phyloP scores from a whole-genome alignment of 2,329 filamentous ascomycete species.

The Fusarium sp. region DNA sequence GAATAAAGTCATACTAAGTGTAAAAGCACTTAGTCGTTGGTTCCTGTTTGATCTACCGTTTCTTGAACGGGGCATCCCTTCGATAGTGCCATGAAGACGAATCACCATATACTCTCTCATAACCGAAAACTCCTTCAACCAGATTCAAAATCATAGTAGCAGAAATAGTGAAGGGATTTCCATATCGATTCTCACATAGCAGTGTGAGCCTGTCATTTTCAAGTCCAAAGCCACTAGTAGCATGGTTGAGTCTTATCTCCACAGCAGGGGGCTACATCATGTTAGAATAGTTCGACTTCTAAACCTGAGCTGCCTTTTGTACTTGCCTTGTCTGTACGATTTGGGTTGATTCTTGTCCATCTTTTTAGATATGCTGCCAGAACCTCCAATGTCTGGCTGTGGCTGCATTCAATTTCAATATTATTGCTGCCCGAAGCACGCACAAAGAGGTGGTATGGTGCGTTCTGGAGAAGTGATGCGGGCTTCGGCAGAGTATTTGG shows the following conservation, averaged over 20 bases:
- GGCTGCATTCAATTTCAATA: conserved; percentile 62
- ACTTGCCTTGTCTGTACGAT: conserved; percentile 53
- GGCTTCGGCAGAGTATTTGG: conserved; percentile 58
- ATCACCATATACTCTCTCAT: conserved; percentile 48
- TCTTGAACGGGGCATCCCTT: conserved; percentile 36
- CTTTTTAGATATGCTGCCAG: conserved; percentile 61
- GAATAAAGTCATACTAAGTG: too few species aligned
- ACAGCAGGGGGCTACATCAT: conserved; percentile 56
- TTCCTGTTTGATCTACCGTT: neutral
- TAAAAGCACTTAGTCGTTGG: neutral
- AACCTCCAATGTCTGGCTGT: conserved; percentile 60
- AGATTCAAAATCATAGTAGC: conserved; percentile 60
- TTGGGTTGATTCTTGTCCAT: conserved; percentile 61
- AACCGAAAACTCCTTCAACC: conserved; percentile 62
- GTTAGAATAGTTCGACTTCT: neutral
- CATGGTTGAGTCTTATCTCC: conserved; percentile 58
- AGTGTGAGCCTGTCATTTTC: conserved; percentile 60
- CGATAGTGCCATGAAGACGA: conserved; percentile 46
- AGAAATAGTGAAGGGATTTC: conserved; percentile 53
- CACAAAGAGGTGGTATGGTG: conserved; percentile 63
- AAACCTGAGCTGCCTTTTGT: too few species aligned
- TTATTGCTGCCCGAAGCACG: conserved; percentile 45
- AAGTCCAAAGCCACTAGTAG: conserved; percentile 59
- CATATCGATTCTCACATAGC: conserved; percentile 51
- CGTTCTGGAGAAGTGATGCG: conserved; percentile 60